Base-by-base conservation (phyloP, 257 asterid genomes). In the Thymus quinquecostatus region DNA sequence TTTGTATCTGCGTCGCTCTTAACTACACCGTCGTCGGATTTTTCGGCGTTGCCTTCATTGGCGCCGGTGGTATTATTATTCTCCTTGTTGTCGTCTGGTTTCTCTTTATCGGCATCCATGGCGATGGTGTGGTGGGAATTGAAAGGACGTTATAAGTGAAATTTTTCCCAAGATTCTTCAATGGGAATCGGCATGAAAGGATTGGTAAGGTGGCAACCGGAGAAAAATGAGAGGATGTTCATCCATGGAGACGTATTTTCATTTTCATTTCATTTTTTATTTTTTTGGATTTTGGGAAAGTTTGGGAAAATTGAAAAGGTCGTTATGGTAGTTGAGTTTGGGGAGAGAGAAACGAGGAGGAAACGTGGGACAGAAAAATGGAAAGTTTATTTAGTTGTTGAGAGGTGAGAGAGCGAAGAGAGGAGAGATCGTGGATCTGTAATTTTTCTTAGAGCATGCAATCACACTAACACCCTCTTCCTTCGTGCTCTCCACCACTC, bases 71-170 rank as follows among this genome's bases (percentile, higher is more conserved):
- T 45, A 45, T 45, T 45, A 45, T 45, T 45, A 10, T 45, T 45
- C 10, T 45, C 50, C 12, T 10, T 45, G 51, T 47, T 14, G 51
- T 49, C 28, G 55, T 6, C 77, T 7, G 82, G 74, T 74, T 81
- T 83, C 55, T 80, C 96, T 47, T 75, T 81, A 5, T 84, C 91
- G 7, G 80, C 41, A 74, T 89, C 92, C 88, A 85, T 85, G 43
- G 75, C 33, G 55, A 10, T 10, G 66, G 1, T 14, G 49, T 36
- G 6, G 11, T 12, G 51, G 51, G n/a, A 36, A 12, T n/a, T 2
- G 60, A 49, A 55, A n/a, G 60, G 48, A 2, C 9, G 3, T 2
- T 48, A 4, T 4, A 54, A 28, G 33, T 40, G 3, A 21, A 5
- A 55, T 28, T 13, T 28, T 13, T 34, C 36, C 12, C 55, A 5